These are phyloP conservation scores for Tolypocladium paradoxum DNA, from an alignment of 2,329 filamentous ascomycete genomes.

Conservation along the genomic window DNA sequence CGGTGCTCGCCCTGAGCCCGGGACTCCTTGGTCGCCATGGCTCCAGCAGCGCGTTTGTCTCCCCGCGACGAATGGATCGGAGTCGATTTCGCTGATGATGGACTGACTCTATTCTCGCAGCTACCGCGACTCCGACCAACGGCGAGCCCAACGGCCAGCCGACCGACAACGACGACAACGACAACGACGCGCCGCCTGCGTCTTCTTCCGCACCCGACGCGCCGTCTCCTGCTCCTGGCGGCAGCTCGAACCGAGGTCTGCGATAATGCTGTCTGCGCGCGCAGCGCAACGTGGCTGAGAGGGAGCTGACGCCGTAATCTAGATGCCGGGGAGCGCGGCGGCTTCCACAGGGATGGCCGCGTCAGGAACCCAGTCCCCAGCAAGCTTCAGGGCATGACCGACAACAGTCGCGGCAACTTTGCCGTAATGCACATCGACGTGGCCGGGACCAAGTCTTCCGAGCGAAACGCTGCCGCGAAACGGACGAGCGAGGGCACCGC, in stretches of 20 bases:
- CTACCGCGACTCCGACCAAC: constrained; percentile 5
- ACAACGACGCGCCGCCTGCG: background rate
- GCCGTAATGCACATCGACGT: constrained; percentile 52
- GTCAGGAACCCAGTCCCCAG: constrained; percentile 47
- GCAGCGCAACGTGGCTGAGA: background rate
- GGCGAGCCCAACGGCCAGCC: background rate
- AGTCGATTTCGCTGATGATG: constrained; percentile 6
- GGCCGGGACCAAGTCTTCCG: constrained; percentile 31
- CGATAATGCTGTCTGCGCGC: background rate
- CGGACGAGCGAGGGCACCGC: constrained; percentile 52
- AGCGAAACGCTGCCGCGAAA: constrained; percentile 44
- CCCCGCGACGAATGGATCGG: background rate
- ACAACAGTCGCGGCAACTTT: constrained; percentile 49
- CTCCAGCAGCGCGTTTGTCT: constrained; percentile 15
- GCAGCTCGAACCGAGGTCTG: background rate
- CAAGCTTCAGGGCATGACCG: constrained; percentile 49
- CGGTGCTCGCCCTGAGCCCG: constrained; percentile 2
- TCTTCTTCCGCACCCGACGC: background rate
- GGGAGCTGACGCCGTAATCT: background rate
- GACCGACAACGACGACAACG: background rate
- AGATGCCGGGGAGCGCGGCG: background rate
- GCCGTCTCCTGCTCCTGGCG: background rate
- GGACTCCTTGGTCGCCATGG: constrained; percentile 14
- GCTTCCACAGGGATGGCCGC: constrained; percentile 16
- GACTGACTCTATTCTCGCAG: constrained; percentile 5